Conservation (phyloP, 139 green algal genomes). For the Chlorella sp. region DNA sequence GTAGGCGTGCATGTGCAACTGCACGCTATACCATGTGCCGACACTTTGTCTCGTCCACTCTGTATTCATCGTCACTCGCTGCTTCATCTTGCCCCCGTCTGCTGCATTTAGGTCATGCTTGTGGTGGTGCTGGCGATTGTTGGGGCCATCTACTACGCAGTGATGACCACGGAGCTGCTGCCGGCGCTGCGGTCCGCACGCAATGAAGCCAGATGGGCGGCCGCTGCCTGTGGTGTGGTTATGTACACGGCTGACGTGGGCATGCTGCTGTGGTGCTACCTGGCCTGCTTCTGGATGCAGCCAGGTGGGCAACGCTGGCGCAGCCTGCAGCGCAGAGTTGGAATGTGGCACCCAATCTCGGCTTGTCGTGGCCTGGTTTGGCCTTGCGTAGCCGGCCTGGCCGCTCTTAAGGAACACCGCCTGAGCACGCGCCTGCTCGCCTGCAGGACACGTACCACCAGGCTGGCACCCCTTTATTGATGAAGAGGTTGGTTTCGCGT, state of each 20-base stretch:
- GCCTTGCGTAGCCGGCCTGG: no score
- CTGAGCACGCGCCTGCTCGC: no score
- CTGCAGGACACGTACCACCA: slow-evolving; percentile 77
- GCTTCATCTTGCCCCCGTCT: neutral
- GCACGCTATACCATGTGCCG: no score
- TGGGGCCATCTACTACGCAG: slow-evolving; percentile 65
- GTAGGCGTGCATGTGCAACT: slow-evolving; percentile 10
- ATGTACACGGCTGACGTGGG: slow-evolving; percentile 50
- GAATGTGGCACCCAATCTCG: no score
- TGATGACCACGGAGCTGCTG: slow-evolving; percentile 34
- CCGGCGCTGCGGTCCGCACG: neutral
- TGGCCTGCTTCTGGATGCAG: slow-evolving; percentile 78
- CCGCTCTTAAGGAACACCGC: no score
- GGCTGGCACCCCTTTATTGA: slow-evolving; percentile 87
- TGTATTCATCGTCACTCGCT: no score
- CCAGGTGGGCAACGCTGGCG: no score
- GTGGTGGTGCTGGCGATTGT: slow-evolving; percentile 79
- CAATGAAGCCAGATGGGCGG: slow-evolving; percentile 36
- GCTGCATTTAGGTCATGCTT: slow-evolving; percentile 69
- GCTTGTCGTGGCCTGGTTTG: no score
- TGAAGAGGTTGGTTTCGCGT: slow-evolving; percentile 58
- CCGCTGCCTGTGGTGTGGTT: slow-evolving; percentile 31
- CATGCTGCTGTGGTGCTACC: slow-evolving; percentile 94
- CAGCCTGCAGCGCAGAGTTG: no score
- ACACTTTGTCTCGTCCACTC: no score